Conservation (phyloP, 768 basidiomycete genomes). For the Imleria badia region DNA sequence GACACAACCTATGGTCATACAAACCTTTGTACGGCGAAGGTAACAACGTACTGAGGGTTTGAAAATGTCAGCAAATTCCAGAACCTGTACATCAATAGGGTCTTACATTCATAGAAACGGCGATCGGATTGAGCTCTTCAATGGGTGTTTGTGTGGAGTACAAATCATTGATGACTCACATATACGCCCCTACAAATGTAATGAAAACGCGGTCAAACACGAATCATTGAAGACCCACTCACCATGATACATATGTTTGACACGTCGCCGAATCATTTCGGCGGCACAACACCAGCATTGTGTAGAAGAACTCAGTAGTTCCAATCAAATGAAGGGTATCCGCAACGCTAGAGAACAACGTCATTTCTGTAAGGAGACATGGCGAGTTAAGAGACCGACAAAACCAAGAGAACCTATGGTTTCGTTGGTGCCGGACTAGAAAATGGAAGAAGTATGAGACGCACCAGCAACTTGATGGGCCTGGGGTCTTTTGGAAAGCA, state of each 20-base stretch:
- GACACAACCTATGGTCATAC: not conserved
- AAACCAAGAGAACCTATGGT: constrained; percentile 10
- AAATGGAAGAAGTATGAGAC: not conserved
- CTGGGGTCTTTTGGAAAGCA: constrained; percentile 5
- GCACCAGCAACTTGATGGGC: constrained; percentile 11
- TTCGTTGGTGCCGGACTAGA: not conserved
- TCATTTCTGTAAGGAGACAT: not conserved
- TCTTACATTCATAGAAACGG: constrained; percentile 8
- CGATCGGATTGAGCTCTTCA: not conserved
- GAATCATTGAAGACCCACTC: not conserved
- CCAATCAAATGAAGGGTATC: constrained; percentile 8
- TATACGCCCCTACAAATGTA: constrained; percentile 4
- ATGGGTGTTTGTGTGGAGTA: not conserved
- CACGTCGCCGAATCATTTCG: not conserved
- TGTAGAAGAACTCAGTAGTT: constrained; percentile 3
- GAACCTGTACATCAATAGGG: not conserved
- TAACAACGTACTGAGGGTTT: constrained; percentile 3
- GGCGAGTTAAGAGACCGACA: constrained; percentile 1
- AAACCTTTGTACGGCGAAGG: constrained; percentile 12
- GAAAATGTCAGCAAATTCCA: not conserved
- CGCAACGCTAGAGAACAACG: not conserved
- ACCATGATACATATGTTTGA: constrained; percentile 6
- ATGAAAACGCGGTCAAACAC: not conserved
- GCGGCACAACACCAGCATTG: constrained; percentile 4
- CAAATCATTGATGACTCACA: not conserved